phyloP scores from a whole-genome alignment of 2,329 filamentous ascomycete species.

The Neofusicoccum cordaticola region DNA sequence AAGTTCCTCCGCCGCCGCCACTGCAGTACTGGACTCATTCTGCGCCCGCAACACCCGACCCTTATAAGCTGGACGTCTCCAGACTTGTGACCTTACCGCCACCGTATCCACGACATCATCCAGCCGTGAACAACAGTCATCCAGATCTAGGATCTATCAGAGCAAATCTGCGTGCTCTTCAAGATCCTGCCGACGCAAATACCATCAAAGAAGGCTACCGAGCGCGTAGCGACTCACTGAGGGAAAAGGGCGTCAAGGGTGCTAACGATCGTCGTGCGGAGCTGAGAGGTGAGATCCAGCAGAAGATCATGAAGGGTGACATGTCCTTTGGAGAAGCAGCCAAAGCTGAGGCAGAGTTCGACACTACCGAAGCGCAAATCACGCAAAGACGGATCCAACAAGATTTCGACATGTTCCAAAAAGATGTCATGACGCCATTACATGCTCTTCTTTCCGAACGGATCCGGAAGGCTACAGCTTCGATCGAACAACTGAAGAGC shows the following conservation, averaged over 20 bases:
- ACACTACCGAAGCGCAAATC: slow-evolving; percentile 65
- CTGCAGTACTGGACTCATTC: slow-evolving; percentile 35
- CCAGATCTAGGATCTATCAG: slow-evolving; percentile 81
- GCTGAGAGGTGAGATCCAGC: slow-evolving; percentile 72
- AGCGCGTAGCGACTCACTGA: slow-evolving; percentile 51
- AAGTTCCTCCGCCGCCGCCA: slow-evolving; percentile 38
- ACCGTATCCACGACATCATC: slow-evolving; percentile 89
- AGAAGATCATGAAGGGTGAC: slow-evolving; percentile 72
- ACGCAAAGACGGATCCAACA: slow-evolving; percentile 72
- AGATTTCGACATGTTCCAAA: slow-evolving; percentile 82
- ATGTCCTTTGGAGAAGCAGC: slow-evolving; percentile 83
- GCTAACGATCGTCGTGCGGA: slow-evolving; percentile 62
- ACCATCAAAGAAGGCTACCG: slow-evolving; percentile 60
- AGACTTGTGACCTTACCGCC: slow-evolving; percentile 89
- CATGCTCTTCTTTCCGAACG: slow-evolving; percentile 76
- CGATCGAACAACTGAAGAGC: slow-evolving; percentile 73
- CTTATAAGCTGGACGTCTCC: slow-evolving; percentile 74
- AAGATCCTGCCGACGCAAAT: slow-evolving; percentile 70
- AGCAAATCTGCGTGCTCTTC: slow-evolving; percentile 68
- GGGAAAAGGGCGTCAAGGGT: slow-evolving; percentile 53
- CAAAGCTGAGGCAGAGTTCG: slow-evolving; percentile 72
- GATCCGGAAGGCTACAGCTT: slow-evolving; percentile 68
- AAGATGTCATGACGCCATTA: slow-evolving; percentile 75
- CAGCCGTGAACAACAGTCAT: slow-evolving; percentile 93
- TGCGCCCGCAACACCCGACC: slow-evolving; percentile 48